phyloP scores from a whole-genome alignment of 176 grass and related monocot species.

The Avena sativa region DNA sequence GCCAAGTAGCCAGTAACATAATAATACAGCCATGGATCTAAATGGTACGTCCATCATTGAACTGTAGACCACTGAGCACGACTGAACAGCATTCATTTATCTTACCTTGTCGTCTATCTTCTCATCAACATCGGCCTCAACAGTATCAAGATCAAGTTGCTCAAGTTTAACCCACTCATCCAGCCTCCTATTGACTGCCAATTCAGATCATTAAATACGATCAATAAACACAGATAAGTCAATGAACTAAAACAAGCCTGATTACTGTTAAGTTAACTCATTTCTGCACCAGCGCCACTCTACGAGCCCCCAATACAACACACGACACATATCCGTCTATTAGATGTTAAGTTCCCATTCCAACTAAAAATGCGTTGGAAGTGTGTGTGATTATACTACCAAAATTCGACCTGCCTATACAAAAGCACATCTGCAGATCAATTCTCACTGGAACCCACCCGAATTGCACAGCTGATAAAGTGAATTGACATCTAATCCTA shows the following conservation, averaged over 20 bases:
- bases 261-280: neutral
- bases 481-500: slow-evolving; percentile 8
- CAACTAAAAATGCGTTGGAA: neutral
- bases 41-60: slow-evolving; percentile 11
- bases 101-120: slow-evolving; percentile 97
- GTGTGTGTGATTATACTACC: neutral
- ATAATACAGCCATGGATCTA: neutral
- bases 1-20: neutral
- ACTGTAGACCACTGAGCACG: neutral
- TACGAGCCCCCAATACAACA: neutral
- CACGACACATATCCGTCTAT: neutral
- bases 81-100: slow-evolving; percentile 23
- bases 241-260: neutral
- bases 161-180: slow-evolving; percentile 99
- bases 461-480: neutral
- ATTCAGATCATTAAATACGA: neutral
- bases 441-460: slow-evolving; percentile 26
- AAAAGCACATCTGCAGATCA: slow-evolving; percentile 9
- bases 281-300: neutral
- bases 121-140: slow-evolving; percentile 91
- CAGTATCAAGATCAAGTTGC: slow-evolving; percentile 93
- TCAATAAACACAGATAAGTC: slow-evolving; percentile 16
- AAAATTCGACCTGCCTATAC: neutral
- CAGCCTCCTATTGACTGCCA: slow-evolving; percentile 92
- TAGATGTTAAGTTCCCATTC: neutral